Base-by-base conservation (phyloP, 495 filamentous ascomycete species). In the Monascus purpureus region DNA sequence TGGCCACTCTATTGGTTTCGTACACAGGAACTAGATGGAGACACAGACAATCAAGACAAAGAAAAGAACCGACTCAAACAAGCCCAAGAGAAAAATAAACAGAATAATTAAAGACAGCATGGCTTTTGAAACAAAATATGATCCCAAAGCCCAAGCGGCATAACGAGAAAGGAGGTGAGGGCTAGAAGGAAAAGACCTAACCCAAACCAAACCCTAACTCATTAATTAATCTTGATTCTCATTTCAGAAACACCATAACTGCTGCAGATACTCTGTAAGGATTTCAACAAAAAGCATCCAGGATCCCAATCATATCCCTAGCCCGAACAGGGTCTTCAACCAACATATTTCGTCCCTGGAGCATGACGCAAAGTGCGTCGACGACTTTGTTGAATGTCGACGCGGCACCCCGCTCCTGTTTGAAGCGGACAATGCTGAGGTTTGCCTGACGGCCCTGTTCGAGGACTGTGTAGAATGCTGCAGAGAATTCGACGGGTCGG, bases 381-480 rank as follows among this genome's bases (percentile, higher is more conserved):
- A 93, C 67, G 5, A 93, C 79, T 41, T 73, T 73, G 43, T 80
- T 65, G 58, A 97, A 92, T 17, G 78, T 85, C 32, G 73, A 80
- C 1, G 82, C 87, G 0, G 87, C 84, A 12, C 90, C 90, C 28
- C 74, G 72, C 45, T 87, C 81, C 46, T 93, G 88, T 17, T 78
- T 84, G 57, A 95, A 82, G 11, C 81, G 74, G 15, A 78, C 82
- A 26, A 94, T 70, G 51, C 75, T 77, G 12, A 93, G 67, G 35
- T 71, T 71, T 32, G 72, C 66, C 43, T 67, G 71, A 20, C 57
- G 57, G 16, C 82, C 80, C 39, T 83, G 78, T 50, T 92, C 80
- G 19, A 87, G 77, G 8, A 92, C 73, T 7, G 75, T 81, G 55
- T 82, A 87, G 42, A 96, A 67, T 46, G 95, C 83, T 28, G 72